A percentile compares a stretch with the other conserved stretches of the same genome.
phyloP scores from a whole-genome alignment of 2,329 filamentous ascomycete genomes.

The Acarospora socialis region DNA sequence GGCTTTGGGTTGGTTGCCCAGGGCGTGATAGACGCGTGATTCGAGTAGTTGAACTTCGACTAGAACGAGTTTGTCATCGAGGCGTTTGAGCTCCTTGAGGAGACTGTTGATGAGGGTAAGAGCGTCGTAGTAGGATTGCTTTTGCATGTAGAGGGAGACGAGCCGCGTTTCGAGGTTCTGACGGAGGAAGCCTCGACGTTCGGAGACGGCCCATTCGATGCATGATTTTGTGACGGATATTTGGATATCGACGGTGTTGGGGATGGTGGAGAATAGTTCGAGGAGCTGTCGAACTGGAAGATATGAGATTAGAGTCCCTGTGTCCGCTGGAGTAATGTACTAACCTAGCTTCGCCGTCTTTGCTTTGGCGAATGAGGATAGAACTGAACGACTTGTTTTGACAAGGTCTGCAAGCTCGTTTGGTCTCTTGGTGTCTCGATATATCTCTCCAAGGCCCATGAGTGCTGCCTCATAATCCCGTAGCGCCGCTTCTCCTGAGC shows the following conservation, averaged over 20 bases:
- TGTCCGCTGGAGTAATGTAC: conserved; percentile 18
- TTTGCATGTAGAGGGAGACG: conserved; percentile 87
- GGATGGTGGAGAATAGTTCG: conserved; percentile 86
- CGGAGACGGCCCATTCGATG: conserved; percentile 96
- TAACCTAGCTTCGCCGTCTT: conserved; percentile 96
- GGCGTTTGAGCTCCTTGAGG: conserved; percentile 87
- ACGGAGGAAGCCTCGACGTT: conserved; percentile 88
- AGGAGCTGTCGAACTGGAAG: conserved; percentile 78
- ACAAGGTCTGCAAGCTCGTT: conserved; percentile 81
- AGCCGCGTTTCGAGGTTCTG: conserved; percentile 96
- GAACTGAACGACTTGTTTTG: conserved; percentile 73
- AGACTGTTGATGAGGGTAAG: conserved; percentile 93
- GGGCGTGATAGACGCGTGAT: conserved; percentile 90
- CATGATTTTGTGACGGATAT: conserved; percentile 94
- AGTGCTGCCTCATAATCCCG: conserved; percentile 85
- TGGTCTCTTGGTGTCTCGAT: conserved; percentile 65
- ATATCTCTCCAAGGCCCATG: conserved; percentile 79
- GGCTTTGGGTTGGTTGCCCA: conserved; percentile 92
- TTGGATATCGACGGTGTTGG: conserved; percentile 87
- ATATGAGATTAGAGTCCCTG: no score
- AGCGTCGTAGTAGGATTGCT: conserved; percentile 94
- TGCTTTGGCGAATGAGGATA: conserved; percentile 95
- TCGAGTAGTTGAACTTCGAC: conserved; percentile 97
- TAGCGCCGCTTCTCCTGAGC: conserved; percentile 70
- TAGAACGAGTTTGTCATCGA: conserved; percentile 95